A percentile compares a stretch with the other conserved stretches of the same genome.
phyloP scores from a whole-genome alignment of 371 early-diverging fungal species.

The Mucor irregularis region DNA sequence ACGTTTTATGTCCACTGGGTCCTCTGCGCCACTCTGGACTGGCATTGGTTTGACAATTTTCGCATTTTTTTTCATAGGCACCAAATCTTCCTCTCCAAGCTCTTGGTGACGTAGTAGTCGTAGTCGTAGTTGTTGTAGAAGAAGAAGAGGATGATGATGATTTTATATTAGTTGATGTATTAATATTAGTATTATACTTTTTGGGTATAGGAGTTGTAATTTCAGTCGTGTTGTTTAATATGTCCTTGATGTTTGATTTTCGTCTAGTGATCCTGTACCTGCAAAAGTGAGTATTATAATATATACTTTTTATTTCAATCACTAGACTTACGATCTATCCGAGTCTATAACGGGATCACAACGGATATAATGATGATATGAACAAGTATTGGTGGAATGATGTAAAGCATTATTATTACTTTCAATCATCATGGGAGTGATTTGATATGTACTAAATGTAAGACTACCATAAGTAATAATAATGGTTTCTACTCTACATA shows the following conservation, averaged over 20 bases:
- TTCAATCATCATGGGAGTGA: conserved; percentile 8
- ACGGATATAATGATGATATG: background rate
- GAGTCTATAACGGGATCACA: no score
- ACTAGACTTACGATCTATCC: no score
- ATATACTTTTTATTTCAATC: no score
- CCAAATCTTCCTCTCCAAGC: conserved; percentile 14
- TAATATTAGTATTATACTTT: no score
- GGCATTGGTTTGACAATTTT: conserved; percentile 19
- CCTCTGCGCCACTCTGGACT: conserved; percentile 75
- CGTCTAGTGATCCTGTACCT: conserved; percentile 8
- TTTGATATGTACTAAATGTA: conserved; percentile 30
- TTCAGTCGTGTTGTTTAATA: background rate
- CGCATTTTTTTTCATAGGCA: conserved; percentile 18
- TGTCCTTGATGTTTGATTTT: conserved; percentile 1
- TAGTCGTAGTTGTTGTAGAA: no score
- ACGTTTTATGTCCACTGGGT: conserved; percentile 76
- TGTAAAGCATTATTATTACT: background rate
- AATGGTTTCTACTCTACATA: conserved; percentile 27
- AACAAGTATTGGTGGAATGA: background rate
- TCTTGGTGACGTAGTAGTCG: conserved; percentile 4
- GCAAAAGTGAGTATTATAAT: no score
- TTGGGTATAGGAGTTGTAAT: background rate
- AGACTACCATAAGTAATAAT: conserved; percentile 34
- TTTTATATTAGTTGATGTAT: no score
- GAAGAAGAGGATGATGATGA: background rate